Evolutionary conservation across 208 protist genomes (phyloP), one percentile per base, ranked within the genome.

Genomic region (Acanthamoeba triangularis): DNA sequence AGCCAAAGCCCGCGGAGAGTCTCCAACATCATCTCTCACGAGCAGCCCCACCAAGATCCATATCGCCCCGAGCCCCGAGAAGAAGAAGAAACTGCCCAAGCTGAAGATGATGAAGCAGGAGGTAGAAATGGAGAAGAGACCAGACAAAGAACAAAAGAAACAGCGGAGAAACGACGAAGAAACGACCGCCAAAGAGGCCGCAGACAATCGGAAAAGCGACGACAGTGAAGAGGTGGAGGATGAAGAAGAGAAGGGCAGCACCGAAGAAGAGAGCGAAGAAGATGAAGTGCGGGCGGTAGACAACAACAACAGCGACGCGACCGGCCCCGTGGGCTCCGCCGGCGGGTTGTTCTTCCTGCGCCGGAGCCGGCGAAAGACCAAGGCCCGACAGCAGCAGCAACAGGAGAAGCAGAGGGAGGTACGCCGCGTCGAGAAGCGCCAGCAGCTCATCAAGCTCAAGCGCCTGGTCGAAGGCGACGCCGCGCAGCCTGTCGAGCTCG

Each of bases 361-460:
- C 30, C n/a, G 35, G 67, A 20, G 67, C 23, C 25, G 33, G n/a
- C 7, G 35, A 8, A 8, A 44, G 33, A 30, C 69, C 6, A 78
- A 33, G 35, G 69, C 13, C 14, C n/a, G 35, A 37, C 14, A 11
- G 30, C 14, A 20, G 7, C 8, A 78, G 35, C 35, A 11, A 33
- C 0, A 23, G 35, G 69, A 78, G 33, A 72, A 35, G 30, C 5
- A 14, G 52, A 14, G 52, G 52, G 52, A 59, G 52, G 52, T 23
- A 23, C 52, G 13, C 52, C 52, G 52, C 16, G 25, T 10, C 23
- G 69, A 78, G 69, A 78, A 44, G 69, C 69, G 69, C 25, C 69
- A 78, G 35, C 69, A 78, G n/a, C 35, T 78, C 16, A 59, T 59
- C 52, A 59, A 59, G 63, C 63, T 72, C 63, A 72, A 72, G 30